phyloP scores from a whole-genome alignment of 2,329 filamentous ascomycete species.

The Macroventuria anomochaeta region DNA sequence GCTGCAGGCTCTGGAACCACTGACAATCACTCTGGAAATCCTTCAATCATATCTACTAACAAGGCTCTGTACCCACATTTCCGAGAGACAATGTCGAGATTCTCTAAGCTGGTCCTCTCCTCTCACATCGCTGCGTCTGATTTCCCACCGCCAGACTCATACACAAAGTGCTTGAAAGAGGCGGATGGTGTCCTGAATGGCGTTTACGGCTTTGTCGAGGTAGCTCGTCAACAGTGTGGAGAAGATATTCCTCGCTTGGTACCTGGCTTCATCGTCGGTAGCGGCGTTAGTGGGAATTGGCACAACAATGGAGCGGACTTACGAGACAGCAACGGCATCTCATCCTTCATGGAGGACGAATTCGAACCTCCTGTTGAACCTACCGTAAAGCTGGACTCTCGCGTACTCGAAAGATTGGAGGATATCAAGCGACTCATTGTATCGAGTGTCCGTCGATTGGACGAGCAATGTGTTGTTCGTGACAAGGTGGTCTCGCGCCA shows the following conservation, averaged over 20 bases:
- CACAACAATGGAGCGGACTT: constrained; percentile 69
- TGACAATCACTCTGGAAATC: constrained; percentile 97
- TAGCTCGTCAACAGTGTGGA: constrained; percentile 89
- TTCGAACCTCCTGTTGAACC: constrained; percentile 76
- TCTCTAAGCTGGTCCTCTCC: constrained; percentile 97
- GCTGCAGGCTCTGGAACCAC: constrained; percentile 96
- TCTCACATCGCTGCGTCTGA: constrained; percentile 97
- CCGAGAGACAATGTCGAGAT: constrained; percentile 99
- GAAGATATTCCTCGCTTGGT: constrained; percentile 92
- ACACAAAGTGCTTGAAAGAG: constrained; percentile 93
- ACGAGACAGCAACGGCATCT: constrained; percentile 69
- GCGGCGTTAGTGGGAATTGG: constrained; percentile 85
- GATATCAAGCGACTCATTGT: constrained; percentile 84
- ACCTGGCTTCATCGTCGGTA: constrained; percentile 91
- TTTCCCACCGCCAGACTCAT: constrained; percentile 91
- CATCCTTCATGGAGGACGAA: constrained; percentile 82
- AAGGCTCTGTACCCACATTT: constrained; percentile 97
- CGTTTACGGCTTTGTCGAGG: constrained; percentile 95
- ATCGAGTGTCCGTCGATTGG: constrained; percentile 83
- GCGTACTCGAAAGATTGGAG: constrained; percentile 81
- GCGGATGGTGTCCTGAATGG: constrained; percentile 95
- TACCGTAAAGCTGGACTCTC: constrained; percentile 74
- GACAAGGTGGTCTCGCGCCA: constrained; percentile 83
- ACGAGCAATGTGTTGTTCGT: constrained; percentile 77
- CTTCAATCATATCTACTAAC: constrained; percentile 98